Conservation (phyloP, 148 eudicot species). For the Chenopodium suecicum region DNA sequence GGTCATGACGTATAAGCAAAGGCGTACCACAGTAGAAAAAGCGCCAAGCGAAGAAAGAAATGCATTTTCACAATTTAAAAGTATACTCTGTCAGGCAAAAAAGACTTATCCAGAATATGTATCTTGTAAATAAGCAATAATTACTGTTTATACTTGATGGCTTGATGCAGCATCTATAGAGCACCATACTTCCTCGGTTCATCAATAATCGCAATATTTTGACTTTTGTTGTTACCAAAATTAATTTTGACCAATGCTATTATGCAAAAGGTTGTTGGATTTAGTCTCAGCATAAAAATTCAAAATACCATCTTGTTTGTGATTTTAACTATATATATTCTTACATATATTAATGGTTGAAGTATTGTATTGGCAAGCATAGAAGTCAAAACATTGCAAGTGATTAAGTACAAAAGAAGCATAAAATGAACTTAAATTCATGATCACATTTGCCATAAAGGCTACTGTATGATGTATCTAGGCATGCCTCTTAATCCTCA, state of each 20-base stretch:
- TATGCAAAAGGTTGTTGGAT: too few species aligned
- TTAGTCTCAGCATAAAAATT: too few species aligned
- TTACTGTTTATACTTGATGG: not conserved
- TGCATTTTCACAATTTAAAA: not conserved
- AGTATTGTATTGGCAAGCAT: too few species aligned
- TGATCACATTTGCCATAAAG: not conserved
- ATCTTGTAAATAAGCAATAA: not conserved
- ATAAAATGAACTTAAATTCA: not conserved
- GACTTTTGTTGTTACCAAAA: too few species aligned
- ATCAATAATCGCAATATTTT: too few species aligned
- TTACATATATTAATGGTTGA: too few species aligned
- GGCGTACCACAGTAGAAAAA: not conserved
- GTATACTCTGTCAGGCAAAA: not conserved
- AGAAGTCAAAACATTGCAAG: too few species aligned
- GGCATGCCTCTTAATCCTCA: not conserved
- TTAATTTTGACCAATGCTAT: too few species aligned
- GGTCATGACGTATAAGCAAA: not conserved
- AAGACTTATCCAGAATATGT: not conserved
- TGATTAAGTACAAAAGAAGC: too few species aligned
- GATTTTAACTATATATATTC: too few species aligned
- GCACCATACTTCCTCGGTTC: not conserved
- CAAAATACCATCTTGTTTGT: too few species aligned
- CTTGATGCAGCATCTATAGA: not conserved
- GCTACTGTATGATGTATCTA: not conserved
- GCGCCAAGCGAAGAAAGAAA: not conserved